Evolutionary conservation across 2,329 filamentous ascomycete genomes (phyloP).

Genomic region (Bimuria novae-zelandiae): DNA sequence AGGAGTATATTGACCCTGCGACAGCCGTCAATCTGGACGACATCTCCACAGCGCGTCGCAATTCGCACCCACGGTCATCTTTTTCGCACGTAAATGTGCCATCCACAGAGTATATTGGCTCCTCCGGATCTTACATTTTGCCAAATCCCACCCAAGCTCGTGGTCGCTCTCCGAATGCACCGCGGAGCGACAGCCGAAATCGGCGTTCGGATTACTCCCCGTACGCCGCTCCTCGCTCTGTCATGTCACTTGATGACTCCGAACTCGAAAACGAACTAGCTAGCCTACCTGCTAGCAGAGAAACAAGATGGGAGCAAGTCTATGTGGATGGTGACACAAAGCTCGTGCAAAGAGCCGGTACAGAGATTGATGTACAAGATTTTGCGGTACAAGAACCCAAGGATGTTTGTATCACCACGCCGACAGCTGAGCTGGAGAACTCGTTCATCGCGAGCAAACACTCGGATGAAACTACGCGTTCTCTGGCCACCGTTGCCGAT

Average conservation of each 20-base stretch:
- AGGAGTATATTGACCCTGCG: conserved; percentile 54
- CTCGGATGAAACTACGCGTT: conserved; percentile 31
- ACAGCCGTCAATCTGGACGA: conserved; percentile 52
- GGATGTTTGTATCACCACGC: conserved; percentile 43
- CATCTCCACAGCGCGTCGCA: conserved; percentile 40
- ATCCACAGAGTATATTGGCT: conserved; percentile 51
- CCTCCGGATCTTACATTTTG: conserved; percentile 51
- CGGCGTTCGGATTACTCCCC: conserved; percentile 44
- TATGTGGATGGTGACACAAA: conserved; percentile 47
- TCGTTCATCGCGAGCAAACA: conserved; percentile 32
- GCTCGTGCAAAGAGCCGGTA: conserved; percentile 39
- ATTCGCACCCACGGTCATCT: conserved; percentile 34
- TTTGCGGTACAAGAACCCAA: conserved; percentile 39
- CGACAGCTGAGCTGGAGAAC: conserved; percentile 36
- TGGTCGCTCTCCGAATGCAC: conserved; percentile 27
- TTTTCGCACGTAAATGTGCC: conserved; percentile 40
- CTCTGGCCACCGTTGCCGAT: conserved; percentile 28
- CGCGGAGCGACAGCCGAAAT: conserved; percentile 29
- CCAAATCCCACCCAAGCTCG: conserved; percentile 27
- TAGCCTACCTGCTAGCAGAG: conserved; percentile 39
- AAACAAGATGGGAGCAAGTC: conserved; percentile 46
- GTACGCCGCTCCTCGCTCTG: conserved; percentile 39
- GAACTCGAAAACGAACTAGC: conserved; percentile 44
- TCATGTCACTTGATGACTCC: conserved; percentile 46
- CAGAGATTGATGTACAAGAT: conserved; percentile 37